A percentile compares a stretch with the other conserved stretches of the same genome.
These are phyloP conservation scores for Quercus dentata DNA, from an alignment of 306 rosid species.

Conservation along the genomic window DNA sequence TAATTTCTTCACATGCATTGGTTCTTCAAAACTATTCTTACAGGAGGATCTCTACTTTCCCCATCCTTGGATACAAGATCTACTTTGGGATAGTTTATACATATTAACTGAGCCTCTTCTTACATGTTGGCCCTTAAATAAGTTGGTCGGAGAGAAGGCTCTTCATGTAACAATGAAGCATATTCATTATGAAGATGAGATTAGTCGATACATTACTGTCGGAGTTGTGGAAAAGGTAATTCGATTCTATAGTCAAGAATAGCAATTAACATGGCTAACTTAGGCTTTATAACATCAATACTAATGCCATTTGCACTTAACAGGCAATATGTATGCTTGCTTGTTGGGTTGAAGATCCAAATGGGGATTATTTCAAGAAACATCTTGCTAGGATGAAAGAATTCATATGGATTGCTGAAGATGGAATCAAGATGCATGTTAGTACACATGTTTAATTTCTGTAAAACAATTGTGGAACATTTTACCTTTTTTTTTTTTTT, in stretches of 20 bases:
- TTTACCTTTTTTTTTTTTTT: too few species aligned
- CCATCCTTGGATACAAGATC: constrained; percentile 58
- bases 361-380: constrained; percentile 31
- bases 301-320: neutral
- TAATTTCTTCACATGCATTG: neutral
- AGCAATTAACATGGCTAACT: neutral
- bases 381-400: constrained; percentile 32
- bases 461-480: neutral
- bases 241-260: neutral
- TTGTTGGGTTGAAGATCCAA: constrained; percentile 45
- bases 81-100: constrained; percentile 68
- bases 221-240: constrained; percentile 38
- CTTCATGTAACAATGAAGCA: constrained; percentile 23
- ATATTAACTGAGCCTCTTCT: constrained; percentile 56
- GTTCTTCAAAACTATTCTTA: neutral
- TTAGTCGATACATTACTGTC: constrained; percentile 26
- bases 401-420: constrained; percentile 38
- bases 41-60: constrained; percentile 76
- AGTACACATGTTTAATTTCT: neutral
- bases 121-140: constrained; percentile 44
- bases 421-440: constrained; percentile 40
- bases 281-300: neutral
- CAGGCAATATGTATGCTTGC: constrained; percentile 39
- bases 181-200: constrained; percentile 41
- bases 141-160: constrained; percentile 27